phyloP scores from a whole-genome alignment of 179 eudicot genomes.

The Spinacia oleracea region DNA sequence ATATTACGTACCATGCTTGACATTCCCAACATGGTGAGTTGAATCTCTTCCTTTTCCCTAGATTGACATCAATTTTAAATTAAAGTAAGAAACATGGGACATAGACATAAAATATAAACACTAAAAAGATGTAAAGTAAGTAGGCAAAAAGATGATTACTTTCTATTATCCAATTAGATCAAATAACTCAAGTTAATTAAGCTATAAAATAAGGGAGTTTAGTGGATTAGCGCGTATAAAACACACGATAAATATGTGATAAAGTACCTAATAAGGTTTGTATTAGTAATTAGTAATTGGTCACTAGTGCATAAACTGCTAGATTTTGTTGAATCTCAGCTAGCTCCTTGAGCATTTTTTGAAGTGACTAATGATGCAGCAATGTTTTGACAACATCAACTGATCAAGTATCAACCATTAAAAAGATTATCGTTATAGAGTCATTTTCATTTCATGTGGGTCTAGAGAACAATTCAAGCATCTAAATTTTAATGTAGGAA shows the following conservation, averaged over 20 bases:
- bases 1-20: slow-evolving; percentile 43
- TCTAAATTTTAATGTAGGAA: slow-evolving; percentile 13
- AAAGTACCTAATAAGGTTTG: too few species aligned
- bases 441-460: slow-evolving; percentile 14
- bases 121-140: too few species aligned
- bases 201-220: neutral
- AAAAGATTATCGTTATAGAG: slow-evolving; percentile 4
- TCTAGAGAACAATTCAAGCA: slow-evolving; percentile 9
- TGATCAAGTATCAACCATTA: neutral
- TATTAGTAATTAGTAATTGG: too few species aligned
- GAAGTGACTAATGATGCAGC: neutral
- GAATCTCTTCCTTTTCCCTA: slow-evolving; percentile 51
- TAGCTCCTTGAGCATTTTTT: neutral
- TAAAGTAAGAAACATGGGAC: neutral
- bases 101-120: neutral
- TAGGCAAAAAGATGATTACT: too few species aligned
- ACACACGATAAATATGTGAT: neutral
- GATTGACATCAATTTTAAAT: neutral
- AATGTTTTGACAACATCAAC: slow-evolving; percentile 7
- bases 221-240: neutral
- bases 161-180: neutral
- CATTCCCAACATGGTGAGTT: slow-evolving; percentile 40
- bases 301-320: too few species aligned
- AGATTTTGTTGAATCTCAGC: neutral
- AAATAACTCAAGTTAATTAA: neutral